phyloP scores from a whole-genome alignment of 2,329 filamentous ascomycete species.

The Mycogone perniciosa region DNA sequence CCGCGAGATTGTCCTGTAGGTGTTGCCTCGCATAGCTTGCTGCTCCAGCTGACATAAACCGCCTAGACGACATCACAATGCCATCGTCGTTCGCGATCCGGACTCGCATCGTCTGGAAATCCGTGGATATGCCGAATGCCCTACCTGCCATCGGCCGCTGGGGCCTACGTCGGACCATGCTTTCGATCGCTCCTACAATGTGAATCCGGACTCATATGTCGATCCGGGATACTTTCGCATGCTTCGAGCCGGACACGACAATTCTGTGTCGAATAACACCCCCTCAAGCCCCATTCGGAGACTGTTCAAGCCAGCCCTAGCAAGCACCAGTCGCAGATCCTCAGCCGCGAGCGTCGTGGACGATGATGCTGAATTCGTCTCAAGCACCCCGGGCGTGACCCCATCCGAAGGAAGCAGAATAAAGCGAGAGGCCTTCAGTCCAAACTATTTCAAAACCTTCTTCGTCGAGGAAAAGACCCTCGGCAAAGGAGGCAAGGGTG shows the following conservation, averaged over 20 bases:
- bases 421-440: conserved; percentile 79
- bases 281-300: conserved; percentile 50
- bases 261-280: conserved; percentile 38
- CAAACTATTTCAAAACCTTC: conserved; percentile 86
- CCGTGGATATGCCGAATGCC: conserved; percentile 71
- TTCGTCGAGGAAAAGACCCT: conserved; percentile 85
- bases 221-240: conserved; percentile 94
- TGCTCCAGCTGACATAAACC: not conserved
- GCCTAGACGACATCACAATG: conserved; percentile 78
- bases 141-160: conserved; percentile 79
- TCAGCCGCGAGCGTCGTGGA: conserved; percentile 17
- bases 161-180: conserved; percentile 41
- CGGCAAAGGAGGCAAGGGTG: conserved; percentile 86
- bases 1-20: conserved; percentile 74
- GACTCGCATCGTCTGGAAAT: conserved; percentile 80
- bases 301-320: conserved; percentile 41
- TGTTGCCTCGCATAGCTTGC: conserved; percentile 20
- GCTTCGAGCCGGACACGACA: conserved; percentile 56
- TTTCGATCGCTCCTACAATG: conserved; percentile 38
- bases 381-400: conserved; percentile 44
- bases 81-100: conserved; percentile 85
- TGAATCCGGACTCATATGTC: conserved; percentile 61
- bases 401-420: conserved; percentile 60
- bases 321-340: conserved; percentile 14
- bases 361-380: conserved; percentile 43